Base-by-base conservation (phyloP, 2,329 filamentous ascomycete genomes). In the Sarocladium strictum region DNA sequence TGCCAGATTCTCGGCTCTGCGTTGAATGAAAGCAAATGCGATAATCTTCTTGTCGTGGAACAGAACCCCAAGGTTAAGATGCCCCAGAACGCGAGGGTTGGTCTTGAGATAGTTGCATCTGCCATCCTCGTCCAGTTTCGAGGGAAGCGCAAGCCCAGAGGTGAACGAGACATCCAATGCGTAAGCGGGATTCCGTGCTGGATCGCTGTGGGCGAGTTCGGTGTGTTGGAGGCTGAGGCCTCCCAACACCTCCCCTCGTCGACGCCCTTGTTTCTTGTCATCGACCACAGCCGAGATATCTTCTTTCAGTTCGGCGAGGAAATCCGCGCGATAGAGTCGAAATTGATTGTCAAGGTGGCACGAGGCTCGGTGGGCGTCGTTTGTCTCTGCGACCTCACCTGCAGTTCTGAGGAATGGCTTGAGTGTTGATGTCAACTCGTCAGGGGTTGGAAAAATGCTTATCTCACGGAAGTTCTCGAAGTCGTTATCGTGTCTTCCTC, bases 401-500 rank as follows among this genome's bases (percentile, higher is more conserved):
- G 77, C 75, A 0, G 69, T 74, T 6, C 78, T 76, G 43, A 83
- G 81, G 63, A 82, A 90, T 0, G 80, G 75, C 23, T 65, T 62
- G 2, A 77, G 73, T 0, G 63, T 72, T 0, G 77, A 85, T 0
- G 72, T 56, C 1, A 90, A 73, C 61, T 91, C 87, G 51, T 86
- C 81, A 0, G 76, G 65, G 0, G 86, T 90, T 0, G 87, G 88
- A 49, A 81, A 76, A 14, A 90, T 83, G 2, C 77, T 69, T 32
- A 89, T 82, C 0, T 81, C 56, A 0, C 80, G 75, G 59, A 84
- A 85, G 58, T 89, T 75, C 1, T 62, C 70, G 62, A 79, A 79
- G 60, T 91, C 87, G 54, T 92, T 92, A 65, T 91, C 85, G 58
- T 92, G 87, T 0, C 87, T 77, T 0, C 86, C 86, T 0, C 87